Conservation (phyloP, 768 basidiomycete species). For the Hemileccinum rubropunctum region DNA sequence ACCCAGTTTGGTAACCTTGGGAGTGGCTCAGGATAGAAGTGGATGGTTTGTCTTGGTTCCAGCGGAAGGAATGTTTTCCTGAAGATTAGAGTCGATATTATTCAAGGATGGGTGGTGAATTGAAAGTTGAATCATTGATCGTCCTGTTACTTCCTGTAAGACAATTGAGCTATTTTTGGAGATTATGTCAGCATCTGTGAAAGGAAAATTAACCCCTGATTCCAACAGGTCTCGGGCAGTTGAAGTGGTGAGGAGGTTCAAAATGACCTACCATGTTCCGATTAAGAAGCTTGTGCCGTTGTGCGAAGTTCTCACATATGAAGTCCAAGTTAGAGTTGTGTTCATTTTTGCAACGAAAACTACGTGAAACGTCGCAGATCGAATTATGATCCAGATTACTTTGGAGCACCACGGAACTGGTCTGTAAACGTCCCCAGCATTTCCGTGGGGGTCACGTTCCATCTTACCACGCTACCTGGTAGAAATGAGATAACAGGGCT, state of each 20-base stretch:
- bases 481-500: conserved; percentile 10
- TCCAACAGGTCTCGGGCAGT: too few species aligned
- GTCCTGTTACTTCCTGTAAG: not conserved
- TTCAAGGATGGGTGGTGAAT: not conserved
- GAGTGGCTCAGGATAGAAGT: not conserved
- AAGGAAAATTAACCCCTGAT: not conserved
- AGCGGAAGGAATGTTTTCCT: not conserved
- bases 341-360: not conserved
- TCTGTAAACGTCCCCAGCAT: conserved; percentile 16
- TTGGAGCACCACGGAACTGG: conserved; percentile 8
- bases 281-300: too few species aligned
- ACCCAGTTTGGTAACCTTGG: not conserved
- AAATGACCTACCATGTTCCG: too few species aligned
- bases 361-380: not conserved
- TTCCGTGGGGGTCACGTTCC: conserved; percentile 28
- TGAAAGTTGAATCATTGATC: not conserved
- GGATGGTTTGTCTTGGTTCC: not conserved
- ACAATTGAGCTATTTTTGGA: not conserved
- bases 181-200: not conserved
- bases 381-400: conserved; percentile 4
- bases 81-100: not conserved
- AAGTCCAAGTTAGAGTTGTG: not conserved
- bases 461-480: conserved; percentile 29
- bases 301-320: not conserved
- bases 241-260: too few species aligned